Evolutionary conservation across 2,329 filamentous ascomycete species (phyloP).

Genomic region (Ascochyta rabiei): DNA sequence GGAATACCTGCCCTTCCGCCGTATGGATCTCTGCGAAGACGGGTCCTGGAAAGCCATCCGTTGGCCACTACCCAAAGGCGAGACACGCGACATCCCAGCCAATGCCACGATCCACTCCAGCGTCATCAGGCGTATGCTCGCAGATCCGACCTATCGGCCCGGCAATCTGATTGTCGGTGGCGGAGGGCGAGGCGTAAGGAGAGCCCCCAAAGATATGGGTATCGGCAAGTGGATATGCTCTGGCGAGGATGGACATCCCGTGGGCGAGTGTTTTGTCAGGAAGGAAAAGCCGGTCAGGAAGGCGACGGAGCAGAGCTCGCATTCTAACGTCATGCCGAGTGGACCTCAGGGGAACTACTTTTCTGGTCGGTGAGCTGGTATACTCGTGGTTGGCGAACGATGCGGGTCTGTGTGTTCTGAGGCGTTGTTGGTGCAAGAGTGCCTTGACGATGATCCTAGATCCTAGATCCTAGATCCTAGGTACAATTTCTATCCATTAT

Average conservation of each 20-base stretch:
- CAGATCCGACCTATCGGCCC: constrained; percentile 69
- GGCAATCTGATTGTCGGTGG: constrained; percentile 82
- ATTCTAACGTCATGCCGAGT: constrained; percentile 11
- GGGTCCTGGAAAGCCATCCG: constrained; percentile 80
- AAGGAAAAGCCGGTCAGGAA: constrained; percentile 30
- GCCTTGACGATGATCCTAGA: not conserved
- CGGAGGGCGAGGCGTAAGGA: constrained; percentile 71
- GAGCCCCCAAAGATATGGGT: constrained; percentile 65
- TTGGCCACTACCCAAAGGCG: constrained; percentile 79
- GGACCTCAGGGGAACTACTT: constrained; percentile 11
- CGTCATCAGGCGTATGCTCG: constrained; percentile 73
- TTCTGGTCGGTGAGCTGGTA: not conserved
- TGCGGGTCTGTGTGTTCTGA: not conserved
- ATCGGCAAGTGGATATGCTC: constrained; percentile 75
- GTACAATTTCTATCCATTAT: too few relatives aligned
- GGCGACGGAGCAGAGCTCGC: constrained; percentile 18
- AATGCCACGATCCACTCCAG: constrained; percentile 74
- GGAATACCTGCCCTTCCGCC: constrained; percentile 80
- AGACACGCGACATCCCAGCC: constrained; percentile 76
- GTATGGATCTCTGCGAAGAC: constrained; percentile 77
- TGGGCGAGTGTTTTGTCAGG: constrained; percentile 71
- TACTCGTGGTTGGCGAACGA: not conserved
- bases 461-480: not conserved
- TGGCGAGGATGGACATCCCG: constrained; percentile 67
- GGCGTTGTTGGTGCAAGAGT: not conserved